Evolutionary conservation across 257 asterid species (phyloP), one percentile per base, ranked within the genome.

Genomic region (Plantago major): DNA sequence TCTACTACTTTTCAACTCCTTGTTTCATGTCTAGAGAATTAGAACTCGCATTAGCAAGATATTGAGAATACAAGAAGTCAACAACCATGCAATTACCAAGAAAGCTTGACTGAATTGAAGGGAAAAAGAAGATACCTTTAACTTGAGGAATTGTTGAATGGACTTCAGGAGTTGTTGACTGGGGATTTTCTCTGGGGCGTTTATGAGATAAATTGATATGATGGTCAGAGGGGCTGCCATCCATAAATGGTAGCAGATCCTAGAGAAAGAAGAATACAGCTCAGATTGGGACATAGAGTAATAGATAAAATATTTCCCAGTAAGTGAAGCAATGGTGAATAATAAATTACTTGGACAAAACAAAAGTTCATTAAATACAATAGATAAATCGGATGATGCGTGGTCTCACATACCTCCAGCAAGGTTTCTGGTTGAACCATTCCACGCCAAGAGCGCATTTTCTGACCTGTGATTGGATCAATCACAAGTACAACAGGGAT

Each of bases 381-480:
- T 10, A 11, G 33, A 22, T 43, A 59, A 56, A 42, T 33, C 40
- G 6, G 40, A 33, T 33, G 40, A 55, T 50, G 64, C 38, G 61
- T 12, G 33, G 67, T 22, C 12, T 15, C 65, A 48, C 58, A 69
- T 78, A 93, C 99, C 99, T 93, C 99, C 43, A 93, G 76, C 78
- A 93, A 73, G 68, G 58, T 84, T 66, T 93, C 90, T 56, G 99
- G 99, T 65, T 85, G 97, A 79, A 93, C 79, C 99, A 93, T 93
- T 67, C 97, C 97, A 63, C 78, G 81, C 97, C 96, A 85, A 74
- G 84, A 77, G 55, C 88, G 94, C 91, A 93, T 74, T 73, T 93
- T 93, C 73, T 93, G 99, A 60, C 99, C 97, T 6, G 97, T 89
- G 57, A 93, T 74, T 19, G 99, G 97, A 77, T 93, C 99, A 71